phyloP scores from a whole-genome alignment of 768 basidiomycete genomes.

The Strobilomyces echinocephalus region DNA sequence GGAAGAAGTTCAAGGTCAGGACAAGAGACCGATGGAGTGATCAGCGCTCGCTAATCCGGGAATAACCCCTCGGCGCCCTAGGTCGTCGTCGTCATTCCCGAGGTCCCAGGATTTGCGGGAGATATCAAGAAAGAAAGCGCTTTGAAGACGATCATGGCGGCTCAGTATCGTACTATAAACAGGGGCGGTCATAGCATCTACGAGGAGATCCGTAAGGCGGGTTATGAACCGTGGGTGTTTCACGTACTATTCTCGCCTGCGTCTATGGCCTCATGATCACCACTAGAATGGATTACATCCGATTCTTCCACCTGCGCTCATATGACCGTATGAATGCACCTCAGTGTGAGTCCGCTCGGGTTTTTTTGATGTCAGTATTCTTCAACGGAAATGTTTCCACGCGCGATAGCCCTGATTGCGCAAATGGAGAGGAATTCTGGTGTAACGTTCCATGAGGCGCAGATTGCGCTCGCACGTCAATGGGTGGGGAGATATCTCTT shows the following conservation, averaged over 20 bases:
- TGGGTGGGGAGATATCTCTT: constrained; percentile 58
- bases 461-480: constrained; percentile 74
- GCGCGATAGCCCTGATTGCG: constrained; percentile 46
- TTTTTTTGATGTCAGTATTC: constrained; percentile 11
- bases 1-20: constrained; percentile 71
- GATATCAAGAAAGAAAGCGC: constrained; percentile 64
- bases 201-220: constrained; percentile 70
- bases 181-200: constrained; percentile 85
- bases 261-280: neutral
- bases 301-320: constrained; percentile 87
- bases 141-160: constrained; percentile 82
- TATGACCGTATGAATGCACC: constrained; percentile 91
- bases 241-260: neutral
- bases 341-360: constrained; percentile 36
- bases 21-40: neutral
- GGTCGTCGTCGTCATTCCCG: constrained; percentile 86
- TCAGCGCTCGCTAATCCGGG: neutral
- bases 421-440: constrained; percentile 71
- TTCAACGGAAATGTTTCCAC: constrained; percentile 13
- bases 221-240: constrained; percentile 67
- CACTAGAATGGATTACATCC: constrained; percentile 72
- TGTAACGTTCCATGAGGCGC: constrained; percentile 79
- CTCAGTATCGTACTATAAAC: constrained; percentile 84
- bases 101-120: constrained; percentile 87
- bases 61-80: constrained; percentile 23